Percentiles rank a stretch among this genome's conserved stretches.
These are phyloP conservation scores for Trichoderma koningii DNA, from an alignment of 2,329 filamentous ascomycete genomes.

Conservation along the genomic window DNA sequence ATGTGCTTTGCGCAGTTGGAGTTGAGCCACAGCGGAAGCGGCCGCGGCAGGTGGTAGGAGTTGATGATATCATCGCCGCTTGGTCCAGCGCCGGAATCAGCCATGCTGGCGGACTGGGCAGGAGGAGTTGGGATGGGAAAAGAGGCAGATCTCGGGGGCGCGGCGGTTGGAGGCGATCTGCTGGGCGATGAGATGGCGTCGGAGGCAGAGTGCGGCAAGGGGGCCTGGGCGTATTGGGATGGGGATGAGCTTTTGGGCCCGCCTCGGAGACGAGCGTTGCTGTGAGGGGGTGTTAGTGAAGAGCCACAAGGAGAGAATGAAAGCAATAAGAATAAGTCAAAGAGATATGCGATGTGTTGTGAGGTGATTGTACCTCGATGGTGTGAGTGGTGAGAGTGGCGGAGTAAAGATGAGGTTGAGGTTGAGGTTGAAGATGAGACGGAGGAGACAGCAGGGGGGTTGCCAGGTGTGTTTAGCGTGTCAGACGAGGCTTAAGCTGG, in stretches of 20 bases:
- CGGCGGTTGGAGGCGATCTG: slow-evolving; percentile 43
- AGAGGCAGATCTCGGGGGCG: slow-evolving; percentile 62
- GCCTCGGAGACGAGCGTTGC: slow-evolving; percentile 62
- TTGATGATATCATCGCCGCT: slow-evolving; percentile 58
- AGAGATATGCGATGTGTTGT: not conserved
- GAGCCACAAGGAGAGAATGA: not conserved
- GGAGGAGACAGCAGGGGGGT: not conserved
- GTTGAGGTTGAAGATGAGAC: not conserved
- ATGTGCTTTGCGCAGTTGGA: slow-evolving; percentile 78
- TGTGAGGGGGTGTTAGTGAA: slow-evolving; percentile 34
- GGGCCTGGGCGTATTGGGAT: slow-evolving; percentile 48
- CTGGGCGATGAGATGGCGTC: slow-evolving; percentile 34
- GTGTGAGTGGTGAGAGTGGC: not conserved
- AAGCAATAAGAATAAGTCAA: not conserved
- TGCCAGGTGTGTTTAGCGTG: not conserved
- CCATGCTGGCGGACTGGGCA: slow-evolving; percentile 68
- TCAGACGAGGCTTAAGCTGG: slow-evolving; percentile 19
- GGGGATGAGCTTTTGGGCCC: slow-evolving; percentile 56
- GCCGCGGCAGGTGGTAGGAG: slow-evolving; percentile 65
- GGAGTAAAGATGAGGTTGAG: not conserved
- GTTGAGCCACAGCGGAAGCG: slow-evolving; percentile 73
- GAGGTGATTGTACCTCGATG: not conserved
- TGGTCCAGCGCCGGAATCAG: slow-evolving; percentile 56
- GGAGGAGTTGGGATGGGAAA: slow-evolving; percentile 65
- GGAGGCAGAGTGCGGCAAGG: slow-evolving; percentile 46